Base-by-base conservation (phyloP, 202 grass and related monocot genomes). In the Dendrocalamus latiflorus region DNA sequence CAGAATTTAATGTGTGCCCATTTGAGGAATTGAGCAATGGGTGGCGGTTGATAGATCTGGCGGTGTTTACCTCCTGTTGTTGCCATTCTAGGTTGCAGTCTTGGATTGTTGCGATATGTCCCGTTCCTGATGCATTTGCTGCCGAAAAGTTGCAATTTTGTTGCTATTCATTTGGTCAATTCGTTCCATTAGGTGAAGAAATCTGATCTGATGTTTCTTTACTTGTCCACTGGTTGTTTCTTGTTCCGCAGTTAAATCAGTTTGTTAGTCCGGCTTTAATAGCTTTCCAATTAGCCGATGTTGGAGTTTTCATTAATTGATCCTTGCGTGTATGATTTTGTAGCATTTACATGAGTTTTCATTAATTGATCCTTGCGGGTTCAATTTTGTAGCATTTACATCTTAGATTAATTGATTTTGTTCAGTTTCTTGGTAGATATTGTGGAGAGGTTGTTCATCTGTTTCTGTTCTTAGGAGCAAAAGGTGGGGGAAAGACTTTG, bases 341-440 rank as follows among this genome's bases (percentile, higher is more conserved):
- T 28, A 28, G 26, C 26, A 28, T 28, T 28, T 28, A 28, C 26
- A 28, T 28, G 26, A 28, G 26, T 28, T 59, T 38, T 38, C 42
- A 9, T 34, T 63, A 76, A 53, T 82, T 67, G 21, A 68, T 62
- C 68, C 14, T 21, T 65, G 33, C 20, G 1, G 65, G 4, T 71
- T 87, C 30, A 3, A 22, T 87, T 36, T 24, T 54, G 53, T 16
- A 25, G 45, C 39, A 74, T 22, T 65, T 68, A 79, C 41, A 74
- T 61, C n/a, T 30, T 22, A 4, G 13, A 18, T 68, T 38, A 36
- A 70, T 63, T 69, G 55, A 44, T 6, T 84, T 54, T 75, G 13
- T 80, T 84, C 22, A 1, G 22, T 84, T 80, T 68, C 41, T 75
- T 85, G n/a, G 62, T 80, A 78, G 87, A 17, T 51, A 18, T 21